Percentiles rank a stretch among this genome's conserved stretches.
Evolutionary conservation across 805 yeast species (phyloP).

Genomic region (Brettanomyces sp.): DNA sequence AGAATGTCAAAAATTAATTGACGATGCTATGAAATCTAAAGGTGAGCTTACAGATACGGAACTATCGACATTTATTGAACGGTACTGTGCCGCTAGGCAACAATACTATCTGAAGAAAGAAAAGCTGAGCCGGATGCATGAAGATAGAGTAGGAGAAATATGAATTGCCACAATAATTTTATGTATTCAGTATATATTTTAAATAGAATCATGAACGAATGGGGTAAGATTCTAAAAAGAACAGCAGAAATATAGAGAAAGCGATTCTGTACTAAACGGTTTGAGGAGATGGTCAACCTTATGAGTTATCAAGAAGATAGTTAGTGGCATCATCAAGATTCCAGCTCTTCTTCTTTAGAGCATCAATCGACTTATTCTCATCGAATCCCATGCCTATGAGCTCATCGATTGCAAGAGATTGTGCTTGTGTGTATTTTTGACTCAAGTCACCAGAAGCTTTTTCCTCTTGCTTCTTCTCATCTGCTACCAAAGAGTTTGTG

Average conservation of each 20-base stretch:
- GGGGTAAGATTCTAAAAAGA: neutral
- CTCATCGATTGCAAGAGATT: slow-evolving; percentile 56
- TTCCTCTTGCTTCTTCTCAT: neutral
- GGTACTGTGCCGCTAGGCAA: slow-evolving; percentile 32
- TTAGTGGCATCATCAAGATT: slow-evolving; percentile 84
- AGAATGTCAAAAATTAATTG: slow-evolving; percentile 7
- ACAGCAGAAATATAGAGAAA: neutral
- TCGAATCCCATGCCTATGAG: slow-evolving; percentile 86
- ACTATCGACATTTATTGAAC: slow-evolving; percentile 28
- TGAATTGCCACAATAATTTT: neutral
- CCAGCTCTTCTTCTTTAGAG: slow-evolving; percentile 63
- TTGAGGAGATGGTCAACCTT: slow-evolving; percentile 1
- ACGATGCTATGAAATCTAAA: slow-evolving; percentile 9
- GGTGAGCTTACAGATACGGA: slow-evolving; percentile 19
- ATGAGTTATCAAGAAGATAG: slow-evolving; percentile 65
- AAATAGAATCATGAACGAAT: too few relatives aligned
- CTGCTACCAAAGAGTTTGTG: neutral
- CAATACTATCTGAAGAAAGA: slow-evolving; percentile 37
- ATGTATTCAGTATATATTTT: neutral
- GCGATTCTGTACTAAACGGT: too few relatives aligned
- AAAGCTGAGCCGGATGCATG: slow-evolving; percentile 37
- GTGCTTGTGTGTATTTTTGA: slow-evolving; percentile 18
- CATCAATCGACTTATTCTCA: slow-evolving; percentile 52
- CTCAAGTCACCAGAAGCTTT: slow-evolving; percentile 1
- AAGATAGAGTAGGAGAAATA: slow-evolving; percentile 30